These are phyloP conservation scores for Botrytis cinerea DNA, from an alignment of 2,329 filamentous ascomycete species.

Conservation along the genomic window DNA sequence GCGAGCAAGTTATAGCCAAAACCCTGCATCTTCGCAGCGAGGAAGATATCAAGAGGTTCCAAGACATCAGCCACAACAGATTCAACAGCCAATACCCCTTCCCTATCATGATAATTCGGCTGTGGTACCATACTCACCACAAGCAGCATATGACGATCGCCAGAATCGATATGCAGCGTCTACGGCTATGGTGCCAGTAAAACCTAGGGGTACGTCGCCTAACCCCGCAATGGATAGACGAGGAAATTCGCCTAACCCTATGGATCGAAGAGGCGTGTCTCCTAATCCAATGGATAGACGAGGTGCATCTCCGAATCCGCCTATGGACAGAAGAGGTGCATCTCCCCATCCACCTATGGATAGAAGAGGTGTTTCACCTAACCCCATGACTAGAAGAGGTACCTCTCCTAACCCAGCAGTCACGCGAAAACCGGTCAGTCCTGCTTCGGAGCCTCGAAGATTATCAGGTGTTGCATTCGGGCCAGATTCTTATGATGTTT, in stretches of 20 bases:
- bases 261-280: slow-evolving; percentile 33
- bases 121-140: slow-evolving; percentile 32
- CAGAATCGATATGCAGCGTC: slow-evolving; percentile 35
- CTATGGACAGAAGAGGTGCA: slow-evolving; percentile 28
- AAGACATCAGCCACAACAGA: slow-evolving; percentile 34
- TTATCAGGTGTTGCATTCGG: slow-evolving; percentile 68
- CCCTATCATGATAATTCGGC: slow-evolving; percentile 36
- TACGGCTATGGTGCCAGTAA: slow-evolving; percentile 39
- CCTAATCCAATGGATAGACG: slow-evolving; percentile 33
- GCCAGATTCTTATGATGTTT: slow-evolving; percentile 72
- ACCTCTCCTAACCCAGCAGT: slow-evolving; percentile 45
- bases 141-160: slow-evolving; percentile 38
- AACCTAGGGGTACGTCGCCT: slow-evolving; percentile 37
- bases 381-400: slow-evolving; percentile 59
- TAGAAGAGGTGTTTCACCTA: slow-evolving; percentile 35
- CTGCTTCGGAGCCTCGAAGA: slow-evolving; percentile 59
- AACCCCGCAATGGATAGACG: slow-evolving; percentile 30
- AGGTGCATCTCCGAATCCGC: slow-evolving; percentile 36
- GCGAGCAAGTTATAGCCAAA: slow-evolving; percentile 50
- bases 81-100: slow-evolving; percentile 32
- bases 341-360: slow-evolving; percentile 34
- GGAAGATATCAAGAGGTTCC: slow-evolving; percentile 40
- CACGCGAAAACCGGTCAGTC: slow-evolving; percentile 73
- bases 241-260: slow-evolving; percentile 36
- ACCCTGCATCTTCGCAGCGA: slow-evolving; percentile 46